Evolutionary conservation across 192 early-diverging fungal genomes (phyloP), one percentile per base, ranked within the genome.

Genomic region (Jimgerdemannia flammicorona): DNA sequence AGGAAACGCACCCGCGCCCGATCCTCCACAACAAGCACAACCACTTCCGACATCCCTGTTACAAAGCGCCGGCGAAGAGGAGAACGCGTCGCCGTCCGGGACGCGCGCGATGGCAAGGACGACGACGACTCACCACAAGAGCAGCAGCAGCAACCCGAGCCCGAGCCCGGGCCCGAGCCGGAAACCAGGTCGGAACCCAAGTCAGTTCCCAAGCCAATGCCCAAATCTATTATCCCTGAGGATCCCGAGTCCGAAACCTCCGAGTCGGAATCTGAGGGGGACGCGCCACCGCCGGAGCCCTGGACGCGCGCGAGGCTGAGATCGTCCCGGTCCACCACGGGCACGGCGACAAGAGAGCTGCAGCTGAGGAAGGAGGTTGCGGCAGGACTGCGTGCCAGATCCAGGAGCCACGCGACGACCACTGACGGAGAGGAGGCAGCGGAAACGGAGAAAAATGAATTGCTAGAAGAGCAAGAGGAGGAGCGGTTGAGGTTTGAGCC

Each of bases 201-300:
- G 0, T 29, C 29, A 29, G 29, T 29, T 29, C 29, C 29, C 29
- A 29, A 1, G 29, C 29, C 29, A 29, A 29, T 29, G 29, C 29
- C 29, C 29, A 29, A 29, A 29, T 29, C 29, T 29, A 29, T 29
- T 29, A 29, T 29, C 29, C 29, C 29, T 29, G 49, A 59, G 49
- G 49, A 39, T 7, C 8, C 6, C 8, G 41, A 69, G 39, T 6
- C 6, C 8, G 39, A 40, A 18, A 17, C 4, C 1, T 40, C 70
- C 75, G 80, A 69, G 70, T 14, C 39, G 75, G 29, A 78, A 71
- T 44, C 54, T 81, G 6, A 77, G 75, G n/a, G 75, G 76, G 80
- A 78, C 80, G 49, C 49, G 14, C 49, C 49, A 59, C 49, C 49
- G 14, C 78, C 19, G 80, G 80, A 41, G 69, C 76, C 1, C 74